Evolutionary conservation across 163 green algal genomes (phyloP), one percentile per base, ranked within the genome.

Genomic region (Chlamydomonas reinhardtii): DNA sequence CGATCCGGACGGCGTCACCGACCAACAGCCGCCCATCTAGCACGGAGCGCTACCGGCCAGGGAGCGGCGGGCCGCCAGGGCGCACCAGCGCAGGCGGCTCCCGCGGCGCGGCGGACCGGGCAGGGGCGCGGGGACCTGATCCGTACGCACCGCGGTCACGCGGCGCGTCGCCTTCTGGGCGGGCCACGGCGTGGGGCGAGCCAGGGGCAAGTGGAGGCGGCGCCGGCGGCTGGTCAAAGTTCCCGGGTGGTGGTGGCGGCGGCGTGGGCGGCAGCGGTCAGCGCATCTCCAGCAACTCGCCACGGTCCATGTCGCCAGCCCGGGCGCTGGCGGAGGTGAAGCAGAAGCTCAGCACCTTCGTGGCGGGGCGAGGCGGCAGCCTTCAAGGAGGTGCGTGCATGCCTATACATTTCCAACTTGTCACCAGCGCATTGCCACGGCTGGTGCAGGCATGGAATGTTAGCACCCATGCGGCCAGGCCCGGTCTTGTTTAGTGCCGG

Each of bases 251-350:
- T 17, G 48, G 14, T 27, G 74, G 59, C 27, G 85, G 54, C 64
- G 66, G 74, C 16, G 76, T 37, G 8, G 77, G 27, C 29, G 54
- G 25, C 16, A n/a, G 32, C 70, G 70, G 61, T 37, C 29, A 62
- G 72, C 82, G 82, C 37, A 73, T 86, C 29, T 62, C 80, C 2
- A 59, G 61, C 19, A 87, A 59, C 35, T 85, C 85, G 0, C 82
- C 86, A 62, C 88, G 88, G 62, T 88, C 90, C 25, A 88, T 84
- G 27, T 94, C 91, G 14, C 93, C 93, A 0, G 93, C 89, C 1
- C 79, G 90, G 0, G 94, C 94, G 20, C 83, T 96, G 84, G 89
- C 90, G 71, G 91, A 94, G 34, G 92, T 96, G 43, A 94, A 95
- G 70, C 74, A 91, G 35, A 94, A 94, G 88, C 88, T 96, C 14